Conservation (phyloP, 805 yeast species). For the Lachancea cidri region DNA sequence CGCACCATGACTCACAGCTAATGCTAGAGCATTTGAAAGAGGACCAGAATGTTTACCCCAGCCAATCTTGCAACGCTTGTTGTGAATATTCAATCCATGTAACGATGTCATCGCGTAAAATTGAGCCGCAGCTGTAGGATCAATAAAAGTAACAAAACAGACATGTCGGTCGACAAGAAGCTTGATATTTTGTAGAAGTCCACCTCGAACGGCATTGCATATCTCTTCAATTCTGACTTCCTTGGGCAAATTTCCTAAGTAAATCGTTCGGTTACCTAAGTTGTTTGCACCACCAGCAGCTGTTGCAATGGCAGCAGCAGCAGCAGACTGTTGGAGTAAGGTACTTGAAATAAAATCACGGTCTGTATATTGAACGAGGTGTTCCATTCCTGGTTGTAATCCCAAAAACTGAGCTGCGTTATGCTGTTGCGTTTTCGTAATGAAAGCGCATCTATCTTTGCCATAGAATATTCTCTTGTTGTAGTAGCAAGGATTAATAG, state of each 20-base stretch:
- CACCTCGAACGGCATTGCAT: slow-evolving; percentile 95
- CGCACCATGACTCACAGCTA: slow-evolving; percentile 92
- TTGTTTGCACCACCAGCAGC: slow-evolving; percentile 91
- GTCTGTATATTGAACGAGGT: slow-evolving; percentile 65
- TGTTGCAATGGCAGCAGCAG: slow-evolving; percentile 96
- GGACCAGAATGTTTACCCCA: slow-evolving; percentile 99
- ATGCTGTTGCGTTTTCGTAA: slow-evolving; percentile 92
- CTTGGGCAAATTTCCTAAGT: slow-evolving; percentile 83
- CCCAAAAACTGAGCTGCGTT: slow-evolving; percentile 95
- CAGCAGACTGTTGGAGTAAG: slow-evolving; percentile 87
- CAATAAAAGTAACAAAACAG: slow-evolving; percentile 91
- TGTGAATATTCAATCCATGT: slow-evolving; percentile 83
- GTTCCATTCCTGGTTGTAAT: slow-evolving; percentile 83
- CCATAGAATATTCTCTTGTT: slow-evolving; percentile 84
- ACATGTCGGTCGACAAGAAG: slow-evolving; percentile 81
- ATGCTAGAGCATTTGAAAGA: slow-evolving; percentile 73
- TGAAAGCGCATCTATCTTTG: slow-evolving; percentile 91
- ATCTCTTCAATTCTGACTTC: slow-evolving; percentile 87
- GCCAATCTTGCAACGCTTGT: slow-evolving; percentile 83
- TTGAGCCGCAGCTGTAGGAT: slow-evolving; percentile 96
- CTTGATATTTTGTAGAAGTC: slow-evolving; percentile 78
- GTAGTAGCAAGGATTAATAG: slow-evolving; percentile 57
- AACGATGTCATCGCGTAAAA: slow-evolving; percentile 91
- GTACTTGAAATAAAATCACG: slow-evolving; percentile 58
- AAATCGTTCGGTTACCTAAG: slow-evolving; percentile 89